Percentiles rank a stretch among this genome's conserved stretches.
Conservation (phyloP, 2,329 filamentous ascomycete genomes). For the Pezicula neosporulosa region DNA sequence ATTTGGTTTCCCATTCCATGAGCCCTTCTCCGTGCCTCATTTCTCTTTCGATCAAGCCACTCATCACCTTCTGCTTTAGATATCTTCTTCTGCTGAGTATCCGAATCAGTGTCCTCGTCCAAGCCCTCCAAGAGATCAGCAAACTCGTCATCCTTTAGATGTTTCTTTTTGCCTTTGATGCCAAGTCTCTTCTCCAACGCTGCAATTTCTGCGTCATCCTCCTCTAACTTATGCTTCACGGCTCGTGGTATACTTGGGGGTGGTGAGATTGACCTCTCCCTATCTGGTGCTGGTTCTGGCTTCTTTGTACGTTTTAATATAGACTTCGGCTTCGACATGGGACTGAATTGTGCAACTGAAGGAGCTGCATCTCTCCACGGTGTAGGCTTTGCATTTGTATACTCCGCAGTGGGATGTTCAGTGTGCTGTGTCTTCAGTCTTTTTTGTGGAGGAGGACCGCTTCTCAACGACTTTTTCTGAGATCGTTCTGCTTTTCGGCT, state of each 20-base stretch:
- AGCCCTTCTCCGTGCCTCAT: constrained; percentile 33
- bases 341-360: neutral
- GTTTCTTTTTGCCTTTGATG: constrained; percentile 69
- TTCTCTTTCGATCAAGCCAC: constrained; percentile 57
- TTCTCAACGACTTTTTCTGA: constrained; percentile 24
- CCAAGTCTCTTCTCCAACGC: constrained; percentile 85
- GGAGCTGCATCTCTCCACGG: no score
- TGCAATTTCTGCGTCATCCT: constrained; percentile 87
- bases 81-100: constrained; percentile 45
- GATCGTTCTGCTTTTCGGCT: constrained; percentile 26
- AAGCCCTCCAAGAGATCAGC: constrained; percentile 73
- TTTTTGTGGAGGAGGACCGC: constrained; percentile 22
- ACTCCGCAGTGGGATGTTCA: neutral
- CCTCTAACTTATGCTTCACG: constrained; percentile 62
- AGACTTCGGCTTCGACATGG: constrained; percentile 20
- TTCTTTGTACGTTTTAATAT: constrained; percentile 25
- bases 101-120: constrained; percentile 47
- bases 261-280: constrained; percentile 4
- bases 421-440: constrained; percentile 18
- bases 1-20: neutral
- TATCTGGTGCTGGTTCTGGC: constrained; percentile 4
- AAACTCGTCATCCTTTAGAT: constrained; percentile 79
- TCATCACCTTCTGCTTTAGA: constrained; percentile 55
- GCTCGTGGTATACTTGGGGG: constrained; percentile 18
- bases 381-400: no score